These are phyloP conservation scores for Penicillium sp. DNA, from an alignment of 2,329 filamentous ascomycete species.

Conservation along the genomic window DNA sequence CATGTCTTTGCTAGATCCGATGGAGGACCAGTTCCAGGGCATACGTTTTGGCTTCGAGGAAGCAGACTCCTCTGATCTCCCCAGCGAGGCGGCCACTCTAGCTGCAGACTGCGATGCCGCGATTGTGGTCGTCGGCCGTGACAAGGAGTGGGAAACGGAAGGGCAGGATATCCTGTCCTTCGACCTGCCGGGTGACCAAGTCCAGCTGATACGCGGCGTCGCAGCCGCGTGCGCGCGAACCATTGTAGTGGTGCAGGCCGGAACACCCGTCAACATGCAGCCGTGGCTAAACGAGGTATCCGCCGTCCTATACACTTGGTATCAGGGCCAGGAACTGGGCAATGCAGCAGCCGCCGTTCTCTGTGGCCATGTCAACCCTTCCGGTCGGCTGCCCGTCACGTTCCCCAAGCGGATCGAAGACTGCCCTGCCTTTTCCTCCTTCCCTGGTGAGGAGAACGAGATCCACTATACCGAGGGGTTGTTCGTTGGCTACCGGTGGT, in stretches of 20 bases:
- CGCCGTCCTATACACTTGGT: conserved; percentile 6
- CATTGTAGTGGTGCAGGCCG: conserved; percentile 2
- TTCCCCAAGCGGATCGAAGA: not conserved
- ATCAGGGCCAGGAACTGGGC: conserved; percentile 9
- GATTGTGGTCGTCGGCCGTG: conserved; percentile 6
- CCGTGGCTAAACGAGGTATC: conserved; percentile 1
- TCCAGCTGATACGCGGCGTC: not conserved
- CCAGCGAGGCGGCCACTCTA: not conserved
- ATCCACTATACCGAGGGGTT: conserved; percentile 1
- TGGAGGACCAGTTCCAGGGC: conserved; percentile 14
- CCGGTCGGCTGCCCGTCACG: not conserved
- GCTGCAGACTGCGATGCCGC: conserved; percentile 1
- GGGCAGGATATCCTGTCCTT: conserved; percentile 7
- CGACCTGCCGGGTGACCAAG: conserved; percentile 8
- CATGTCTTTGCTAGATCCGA: not conserved
- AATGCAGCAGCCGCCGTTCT: conserved; percentile 8
- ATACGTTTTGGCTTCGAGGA: conserved; percentile 5
- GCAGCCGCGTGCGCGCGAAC: not conserved
- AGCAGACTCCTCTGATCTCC: not conserved
- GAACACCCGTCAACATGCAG: conserved; percentile 2
- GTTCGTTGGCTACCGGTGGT: conserved; percentile 10
- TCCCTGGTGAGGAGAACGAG: not conserved
- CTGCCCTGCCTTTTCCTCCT: not conserved
- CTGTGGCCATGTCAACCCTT: not conserved
- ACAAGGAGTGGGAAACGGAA: conserved; percentile 13